A percentile compares a stretch with the other conserved stretches of the same genome.
phyloP scores from a whole-genome alignment of 116 monocot genomes.

The Iris pallida region DNA sequence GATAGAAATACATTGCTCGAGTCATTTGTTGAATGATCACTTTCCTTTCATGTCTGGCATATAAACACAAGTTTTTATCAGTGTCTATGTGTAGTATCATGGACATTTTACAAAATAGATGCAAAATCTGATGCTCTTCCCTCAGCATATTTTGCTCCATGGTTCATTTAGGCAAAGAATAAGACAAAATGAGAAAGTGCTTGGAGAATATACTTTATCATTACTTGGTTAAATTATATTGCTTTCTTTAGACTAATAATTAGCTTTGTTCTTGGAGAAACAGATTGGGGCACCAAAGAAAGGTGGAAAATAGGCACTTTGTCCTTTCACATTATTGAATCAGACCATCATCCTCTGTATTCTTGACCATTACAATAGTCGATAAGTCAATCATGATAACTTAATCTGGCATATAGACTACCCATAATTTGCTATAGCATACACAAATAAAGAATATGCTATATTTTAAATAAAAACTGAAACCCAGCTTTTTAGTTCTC shows the following conservation, averaged over 20 bases:
- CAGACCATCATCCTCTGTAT: background rate
- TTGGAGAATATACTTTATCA: no score
- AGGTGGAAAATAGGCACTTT: background rate
- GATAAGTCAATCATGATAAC: background rate
- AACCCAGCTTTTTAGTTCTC: background rate
- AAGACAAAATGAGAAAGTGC: no score
- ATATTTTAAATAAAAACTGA: background rate
- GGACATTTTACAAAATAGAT: no score
- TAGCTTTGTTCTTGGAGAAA: background rate
- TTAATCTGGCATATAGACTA: background rate
- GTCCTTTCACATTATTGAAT: background rate
- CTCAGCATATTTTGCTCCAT: no score
- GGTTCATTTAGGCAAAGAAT: no score
- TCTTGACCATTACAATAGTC: background rate
- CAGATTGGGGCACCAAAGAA: background rate
- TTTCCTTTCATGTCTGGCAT: no score
- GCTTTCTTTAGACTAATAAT: background rate
- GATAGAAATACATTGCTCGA: no score
- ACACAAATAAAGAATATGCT: background rate
- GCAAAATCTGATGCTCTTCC: no score
- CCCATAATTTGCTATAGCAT: background rate
- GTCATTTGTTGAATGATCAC: no score
- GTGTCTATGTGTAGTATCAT: no score
- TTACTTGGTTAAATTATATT: no score
- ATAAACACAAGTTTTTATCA: no score